These are phyloP conservation scores for Quercus mongolica DNA, from an alignment of 306 rosid species.

Conservation along the genomic window DNA sequence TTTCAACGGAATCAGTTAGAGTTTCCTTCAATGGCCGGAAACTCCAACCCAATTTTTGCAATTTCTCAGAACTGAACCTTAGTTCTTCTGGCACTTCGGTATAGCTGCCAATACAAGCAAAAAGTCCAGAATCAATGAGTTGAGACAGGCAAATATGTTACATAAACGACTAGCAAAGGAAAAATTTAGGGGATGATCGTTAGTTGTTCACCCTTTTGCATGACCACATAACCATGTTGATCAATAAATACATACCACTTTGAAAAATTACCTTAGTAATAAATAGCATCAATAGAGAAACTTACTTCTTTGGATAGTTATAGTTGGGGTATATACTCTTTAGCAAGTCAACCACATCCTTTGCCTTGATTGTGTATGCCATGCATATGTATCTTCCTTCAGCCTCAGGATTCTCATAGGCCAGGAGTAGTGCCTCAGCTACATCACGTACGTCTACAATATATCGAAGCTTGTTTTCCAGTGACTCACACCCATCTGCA, in stretches of 20 bases:
- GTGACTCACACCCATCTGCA: conserved; percentile 42
- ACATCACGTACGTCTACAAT: conserved; percentile 66
- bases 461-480: conserved; percentile 44
- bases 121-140: background rate
- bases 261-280: background rate
- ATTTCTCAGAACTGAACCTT: conserved; percentile 44
- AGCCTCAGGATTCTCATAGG: conserved; percentile 63
- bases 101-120: conserved; percentile 27
- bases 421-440: conserved; percentile 59
- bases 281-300: background rate
- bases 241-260: background rate
- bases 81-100: conserved; percentile 21
- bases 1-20: conserved; percentile 52
- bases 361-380: conserved; percentile 23
- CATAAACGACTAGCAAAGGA: background rate
- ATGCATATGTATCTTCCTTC: conserved; percentile 69
- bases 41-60: conserved; percentile 59
- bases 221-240: background rate
- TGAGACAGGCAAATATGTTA: background rate
- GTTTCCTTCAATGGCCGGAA: conserved; percentile 55
- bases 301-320: conserved; percentile 63
- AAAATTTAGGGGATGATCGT: background rate
- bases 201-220: background rate
- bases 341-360: conserved; percentile 52
- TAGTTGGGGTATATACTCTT: conserved; percentile 49